These are phyloP conservation scores for Byssochlamys sp. DNA, from an alignment of 2,329 filamentous ascomycete species.

Conservation along the genomic window DNA sequence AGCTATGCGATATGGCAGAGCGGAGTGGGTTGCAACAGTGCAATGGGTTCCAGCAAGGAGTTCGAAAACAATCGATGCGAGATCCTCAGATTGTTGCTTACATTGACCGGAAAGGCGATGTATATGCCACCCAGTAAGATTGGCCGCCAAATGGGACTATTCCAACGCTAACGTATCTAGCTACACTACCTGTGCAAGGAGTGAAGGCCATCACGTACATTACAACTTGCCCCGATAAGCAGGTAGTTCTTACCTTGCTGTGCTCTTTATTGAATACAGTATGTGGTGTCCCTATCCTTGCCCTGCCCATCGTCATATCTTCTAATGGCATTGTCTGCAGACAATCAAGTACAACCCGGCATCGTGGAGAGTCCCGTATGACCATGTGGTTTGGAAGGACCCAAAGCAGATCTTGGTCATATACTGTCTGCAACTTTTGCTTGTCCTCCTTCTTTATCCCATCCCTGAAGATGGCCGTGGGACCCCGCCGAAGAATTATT, in stretches of 20 bases:
- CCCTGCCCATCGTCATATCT: not conserved
- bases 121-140: constrained; percentile 67
- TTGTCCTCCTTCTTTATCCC: constrained; percentile 75
- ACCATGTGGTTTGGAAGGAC: constrained; percentile 83
- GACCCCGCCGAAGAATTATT: constrained; percentile 72
- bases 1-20: constrained; percentile 96
- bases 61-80: constrained; percentile 89
- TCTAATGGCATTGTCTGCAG: constrained; percentile 34
- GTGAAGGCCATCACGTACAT: constrained; percentile 80
- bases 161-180: constrained; percentile 22
- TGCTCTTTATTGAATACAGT: constrained; percentile 93
- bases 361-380: constrained; percentile 87
- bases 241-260: constrained; percentile 76
- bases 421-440: constrained; percentile 81
- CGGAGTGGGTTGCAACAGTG: constrained; percentile 86
- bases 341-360: constrained; percentile 93
- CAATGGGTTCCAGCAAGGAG: constrained; percentile 79
- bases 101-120: constrained; percentile 81
- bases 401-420: constrained; percentile 83
- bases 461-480: constrained; percentile 65
- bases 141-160: not conserved
- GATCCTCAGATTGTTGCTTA: constrained; percentile 74
- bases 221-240: constrained; percentile 78
- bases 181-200: constrained; percentile 67
- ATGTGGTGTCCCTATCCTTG: constrained; percentile 27